Evolutionary conservation across 176 grass and related monocot genomes (phyloP), one percentile per base, ranked within the genome.

Genomic region (Oryza australiensis): DNA sequence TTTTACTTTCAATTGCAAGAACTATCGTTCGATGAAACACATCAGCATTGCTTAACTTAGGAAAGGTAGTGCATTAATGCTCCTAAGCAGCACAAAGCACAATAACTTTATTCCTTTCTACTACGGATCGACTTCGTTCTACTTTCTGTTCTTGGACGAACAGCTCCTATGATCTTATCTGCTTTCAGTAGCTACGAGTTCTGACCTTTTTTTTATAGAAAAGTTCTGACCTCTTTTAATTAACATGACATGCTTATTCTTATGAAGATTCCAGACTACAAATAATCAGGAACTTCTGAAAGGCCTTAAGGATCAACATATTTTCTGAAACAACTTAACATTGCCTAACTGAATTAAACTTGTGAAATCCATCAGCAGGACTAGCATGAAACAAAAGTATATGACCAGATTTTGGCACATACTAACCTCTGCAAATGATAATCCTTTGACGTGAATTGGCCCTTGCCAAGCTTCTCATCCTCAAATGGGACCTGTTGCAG

Each of bases 361-460:
- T 68, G 6, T 48, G 20, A 9, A 68, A 30, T 11, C 12, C 14
- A 33, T 24, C 35, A 71, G n/a, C 1, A 2, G 6, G 38, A 24
- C 82, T 11, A 20, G 70, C 22, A 11, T 10, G 15, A 12, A 74
- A 57, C 26, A 67, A 60, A 45, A n/a, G 2, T 60, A 43, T 8
- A 74, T 33, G 26, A 75, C 1, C 2, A 15, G 24, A 46, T 34
- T 64, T 13, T 48, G 49, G 29, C 33, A 28, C 16, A 38, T 18
- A 62, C 73, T 59, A 72, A 98, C 96, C 96, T 98, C 33, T 91
- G 88, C 29, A 98, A 48, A 88, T 95, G 87, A 85, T 99, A 95
- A 42, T 80, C 26, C 86, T 94, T 99, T 28, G 87, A 92, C 62
- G 85, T 91, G 59, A 80, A 85, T n/a, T 90, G 88, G 9, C 96